A percentile compares a stretch with the other conserved stretches of the same genome.
phyloP scores from a whole-genome alignment of 345 rosid species.

The Excoecaria cochinchinensis region DNA sequence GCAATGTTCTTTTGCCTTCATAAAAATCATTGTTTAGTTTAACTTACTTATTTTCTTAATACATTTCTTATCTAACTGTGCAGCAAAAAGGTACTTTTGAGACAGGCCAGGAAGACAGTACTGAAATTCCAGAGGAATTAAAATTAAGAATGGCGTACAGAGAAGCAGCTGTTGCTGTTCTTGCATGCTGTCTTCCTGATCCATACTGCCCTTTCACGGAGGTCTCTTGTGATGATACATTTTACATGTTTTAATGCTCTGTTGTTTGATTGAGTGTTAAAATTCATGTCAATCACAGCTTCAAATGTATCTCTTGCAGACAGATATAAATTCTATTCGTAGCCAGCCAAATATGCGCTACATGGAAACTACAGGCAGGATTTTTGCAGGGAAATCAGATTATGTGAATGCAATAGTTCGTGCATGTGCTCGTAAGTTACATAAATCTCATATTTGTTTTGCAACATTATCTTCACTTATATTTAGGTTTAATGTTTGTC shows the following conservation, averaged over 20 bases:
- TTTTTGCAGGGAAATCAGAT: conserved; percentile 71
- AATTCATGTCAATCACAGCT: conserved; percentile 10
- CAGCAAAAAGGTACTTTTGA: conserved; percentile 98
- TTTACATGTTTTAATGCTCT: not conserved
- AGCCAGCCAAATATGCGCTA: conserved; percentile 81
- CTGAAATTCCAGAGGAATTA: conserved; percentile 78
- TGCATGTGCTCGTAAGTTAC: conserved; percentile 84
- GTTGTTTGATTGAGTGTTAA: conserved; percentile 18
- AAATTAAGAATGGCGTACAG: conserved; percentile 85
- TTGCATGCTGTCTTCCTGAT: conserved; percentile 84
- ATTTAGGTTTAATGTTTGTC: not conserved
- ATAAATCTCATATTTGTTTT: not conserved
- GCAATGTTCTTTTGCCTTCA: not conserved
- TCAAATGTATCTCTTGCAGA: conserved; percentile 47
- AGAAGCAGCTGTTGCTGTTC: conserved; percentile 94
- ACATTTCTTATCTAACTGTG: conserved; percentile 24
- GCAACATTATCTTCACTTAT: not conserved
- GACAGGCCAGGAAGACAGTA: conserved; percentile 91
- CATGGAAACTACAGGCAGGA: conserved; percentile 56
- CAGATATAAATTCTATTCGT: conserved; percentile 69
- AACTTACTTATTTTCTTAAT: conserved; percentile 18
- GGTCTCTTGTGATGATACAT: conserved; percentile 35
- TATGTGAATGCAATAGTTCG: conserved; percentile 77
- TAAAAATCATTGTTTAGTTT: conserved; percentile 5
- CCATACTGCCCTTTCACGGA: conserved; percentile 70